Conservation (phyloP, 225 moss, liverwort and hornwort species). For the Physcomitrium patens region DNA sequence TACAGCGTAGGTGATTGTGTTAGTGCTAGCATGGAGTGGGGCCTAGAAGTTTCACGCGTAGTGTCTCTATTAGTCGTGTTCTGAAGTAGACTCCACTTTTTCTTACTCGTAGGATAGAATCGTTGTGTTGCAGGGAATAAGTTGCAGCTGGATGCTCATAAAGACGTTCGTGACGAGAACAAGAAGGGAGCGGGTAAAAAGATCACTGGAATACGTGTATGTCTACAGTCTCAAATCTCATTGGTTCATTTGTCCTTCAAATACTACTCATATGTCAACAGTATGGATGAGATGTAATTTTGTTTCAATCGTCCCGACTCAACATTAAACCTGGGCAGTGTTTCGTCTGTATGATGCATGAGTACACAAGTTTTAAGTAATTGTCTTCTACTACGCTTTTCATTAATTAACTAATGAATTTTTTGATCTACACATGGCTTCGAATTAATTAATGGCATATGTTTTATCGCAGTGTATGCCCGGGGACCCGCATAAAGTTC, state of each 20-base stretch:
- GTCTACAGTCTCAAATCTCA: slow-evolving; percentile 21
- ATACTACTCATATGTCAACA: not conserved
- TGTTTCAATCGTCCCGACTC: no score
- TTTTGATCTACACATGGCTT: not conserved
- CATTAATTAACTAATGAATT: not conserved
- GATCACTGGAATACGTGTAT: slow-evolving; percentile 90
- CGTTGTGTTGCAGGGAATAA: slow-evolving; percentile 64
- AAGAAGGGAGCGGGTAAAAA: slow-evolving; percentile 90
- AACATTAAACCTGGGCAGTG: no score
- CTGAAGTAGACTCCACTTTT: not conserved
- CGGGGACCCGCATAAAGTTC: slow-evolving; percentile 75
- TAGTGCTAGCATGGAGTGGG: slow-evolving; percentile 16
- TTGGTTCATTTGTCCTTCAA: not conserved
- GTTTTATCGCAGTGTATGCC: slow-evolving; percentile 81
- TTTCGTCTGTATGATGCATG: no score
- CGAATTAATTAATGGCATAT: slow-evolving; percentile 9
- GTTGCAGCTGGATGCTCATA: slow-evolving; percentile 77
- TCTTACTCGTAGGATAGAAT: slow-evolving; percentile 22
- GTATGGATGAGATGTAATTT: not conserved
- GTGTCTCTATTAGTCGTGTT: slow-evolving; percentile 5
- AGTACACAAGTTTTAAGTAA: no score
- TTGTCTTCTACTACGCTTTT: no score
- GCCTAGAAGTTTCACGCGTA: slow-evolving; percentile 2
- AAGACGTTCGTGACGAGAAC: slow-evolving; percentile 76
- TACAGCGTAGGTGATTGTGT: slow-evolving; percentile 32